These are phyloP conservation scores for Canavalia ensiformis DNA, from an alignment of 306 rosid species.

Conservation along the genomic window DNA sequence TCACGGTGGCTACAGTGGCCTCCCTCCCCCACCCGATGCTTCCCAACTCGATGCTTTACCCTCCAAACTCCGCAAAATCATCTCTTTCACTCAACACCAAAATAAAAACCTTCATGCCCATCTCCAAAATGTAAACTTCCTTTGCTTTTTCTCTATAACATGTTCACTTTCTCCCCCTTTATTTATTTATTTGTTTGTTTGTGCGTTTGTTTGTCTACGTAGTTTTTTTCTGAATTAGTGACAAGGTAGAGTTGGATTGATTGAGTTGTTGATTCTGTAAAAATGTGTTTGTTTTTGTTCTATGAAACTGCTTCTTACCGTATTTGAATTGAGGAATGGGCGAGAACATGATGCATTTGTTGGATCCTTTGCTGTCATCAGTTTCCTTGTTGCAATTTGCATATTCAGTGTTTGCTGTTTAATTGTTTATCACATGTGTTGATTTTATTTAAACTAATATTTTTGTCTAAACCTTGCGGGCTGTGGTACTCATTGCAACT, in stretches of 20 bases:
- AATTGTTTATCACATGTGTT: not conserved
- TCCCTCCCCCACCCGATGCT: conserved; percentile 87
- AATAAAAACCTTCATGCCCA: conserved; percentile 51
- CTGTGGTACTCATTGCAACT: not conserved
- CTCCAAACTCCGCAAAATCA: conserved; percentile 76
- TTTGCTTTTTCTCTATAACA: conserved; percentile 6
- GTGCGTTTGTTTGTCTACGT: not conserved
- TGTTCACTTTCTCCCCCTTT: conserved; percentile 28
- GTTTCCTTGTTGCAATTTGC: not conserved
- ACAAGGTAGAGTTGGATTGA: not conserved
- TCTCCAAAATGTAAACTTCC: not conserved
- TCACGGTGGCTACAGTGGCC: conserved; percentile 75
- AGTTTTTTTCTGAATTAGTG: conserved; percentile 1
- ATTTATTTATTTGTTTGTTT: not conserved
- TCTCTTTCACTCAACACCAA: conserved; percentile 61
- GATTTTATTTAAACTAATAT: not conserved
- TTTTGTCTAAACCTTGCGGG: not conserved
- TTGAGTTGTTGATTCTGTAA: conserved; percentile 9
- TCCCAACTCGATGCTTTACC: conserved; percentile 74
- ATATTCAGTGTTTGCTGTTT: not conserved
- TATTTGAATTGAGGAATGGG: not conserved
- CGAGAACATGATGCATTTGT: conserved; percentile 12
- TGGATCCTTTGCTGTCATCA: not conserved
- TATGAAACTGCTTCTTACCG: conserved; percentile 14
- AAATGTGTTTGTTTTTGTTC: not conserved